Base-by-base conservation (phyloP, 192 early-diverging fungal genomes). In the Fimicolochytrium jonesii region DNA sequence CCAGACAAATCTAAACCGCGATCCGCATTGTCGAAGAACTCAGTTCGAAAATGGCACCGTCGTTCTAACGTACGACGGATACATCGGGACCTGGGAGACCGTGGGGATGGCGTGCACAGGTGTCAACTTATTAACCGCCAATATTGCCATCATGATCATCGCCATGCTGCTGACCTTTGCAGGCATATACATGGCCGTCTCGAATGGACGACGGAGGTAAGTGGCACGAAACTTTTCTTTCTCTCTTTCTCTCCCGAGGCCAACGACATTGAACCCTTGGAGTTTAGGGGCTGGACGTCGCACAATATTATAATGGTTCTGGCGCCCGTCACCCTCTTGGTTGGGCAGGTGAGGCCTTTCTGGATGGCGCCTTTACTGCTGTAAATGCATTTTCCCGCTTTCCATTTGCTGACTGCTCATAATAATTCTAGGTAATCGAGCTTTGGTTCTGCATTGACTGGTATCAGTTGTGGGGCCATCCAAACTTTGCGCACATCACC, bases 1-100 rank as follows among this genome's bases (percentile, higher is more conserved):
- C n/a, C n/a, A n/a, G n/a, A n/a, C n/a, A n/a, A n/a, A n/a, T n/a
- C n/a, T n/a, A n/a, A n/a, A n/a, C n/a, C n/a, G n/a, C 41, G 57
- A 59, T 32, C 57, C 57, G 20, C 32, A 59, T 33, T 59, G 57
- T 30, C 37, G 33, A 10, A 45, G 28, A 17, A 33, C 28, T 15
- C 2, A 0, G 15, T 20, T 44, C 20, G 23, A 15, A 3, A 35
- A 59, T 32, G 57, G 57, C 4, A 59, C 39, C 13, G 45, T 26
- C 4, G 4, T 43, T 43, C 11, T 59, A 5, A 28, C 41, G 10
- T 59, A 59, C 41, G 22, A 20, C 18, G 57, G 57, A 2, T 42
- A 15, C 4, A 15, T 45, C 2, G 57, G 57, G 17, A 28, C 57
- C 5, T 59, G 57, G 57, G 57, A 59, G 30, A 59, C 39, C 20